Base-by-base conservation (phyloP, 108 stramenopile genomes). In the Aureococcus anophagefferens region DNA sequence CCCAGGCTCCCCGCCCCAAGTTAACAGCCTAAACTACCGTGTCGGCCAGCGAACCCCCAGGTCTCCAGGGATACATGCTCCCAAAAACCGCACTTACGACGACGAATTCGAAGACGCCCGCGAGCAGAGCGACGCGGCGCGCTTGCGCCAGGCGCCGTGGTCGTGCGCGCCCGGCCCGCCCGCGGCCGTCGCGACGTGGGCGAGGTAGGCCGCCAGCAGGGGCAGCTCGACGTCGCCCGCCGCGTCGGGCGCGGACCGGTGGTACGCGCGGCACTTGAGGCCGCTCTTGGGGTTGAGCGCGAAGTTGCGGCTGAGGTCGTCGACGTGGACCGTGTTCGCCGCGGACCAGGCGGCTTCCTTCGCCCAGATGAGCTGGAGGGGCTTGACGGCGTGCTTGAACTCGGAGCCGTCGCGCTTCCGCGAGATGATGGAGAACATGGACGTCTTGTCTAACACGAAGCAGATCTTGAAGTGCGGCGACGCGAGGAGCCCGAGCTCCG, bases 301-400 rank as follows among this genome's bases (percentile, higher is more conserved):
- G 77, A 97, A 97, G 70, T 97, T 97, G 5, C 94, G 76, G 5
- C 83, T 72, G 37, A 97, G 80, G 73, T 97, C 96, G 77, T 97
- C 96, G 4, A 97, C 69, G 79, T 97, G 96, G 0, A 94, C 87
- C 14, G 93, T 94, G 76, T 94, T 95, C 71, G 87, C 82, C 18
- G 80, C 72, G 29, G 80, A 79, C 92, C 91, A 97, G 33, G 30
- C n/a, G 28, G 91, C 85, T 74, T 93, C 90, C 74, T 97, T 97
- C 63, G 76, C 71, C 96, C 96, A 97, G 62, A 97, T 97, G n/a
- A 97, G 86, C 76, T 96, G 93, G 62, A 97, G 74, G 5, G 96
- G 94, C 68, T 97, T 97, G 35, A 97, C 95, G 69, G 91, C 81
- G 80, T 93, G 91, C 21, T 80, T 73, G 14, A 83, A 73, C 21